Evolutionary conservation across 768 basidiomycete genomes (phyloP), one percentile per base, ranked within the genome.

Genomic region (Filobasidium wieringae): DNA sequence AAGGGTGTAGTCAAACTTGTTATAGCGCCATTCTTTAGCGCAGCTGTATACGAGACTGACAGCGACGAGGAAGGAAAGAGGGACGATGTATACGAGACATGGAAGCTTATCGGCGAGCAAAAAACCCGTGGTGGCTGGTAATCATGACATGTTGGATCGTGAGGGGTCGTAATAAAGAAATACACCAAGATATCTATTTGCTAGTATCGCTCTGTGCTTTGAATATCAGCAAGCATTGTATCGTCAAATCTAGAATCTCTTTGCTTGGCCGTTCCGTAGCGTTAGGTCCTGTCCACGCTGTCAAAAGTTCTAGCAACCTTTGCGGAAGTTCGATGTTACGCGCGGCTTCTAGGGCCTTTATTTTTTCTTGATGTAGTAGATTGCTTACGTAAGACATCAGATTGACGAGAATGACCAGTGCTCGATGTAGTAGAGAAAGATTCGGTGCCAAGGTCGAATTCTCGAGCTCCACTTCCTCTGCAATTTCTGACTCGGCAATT

Each of bases 391-490:
- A 80, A 15, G 76, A 61, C 78, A 77, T 72, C 39, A 91, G 70
- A 67, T 88, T 89, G 34, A 78, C 76, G 24, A 84, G 74, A 66
- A 85, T 86, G n/a, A 88, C 79, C 0, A 86, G 79, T 0, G 84
- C 88, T 27, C 91, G 82, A 69, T 89, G 84, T 11, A 85, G 78
- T 37, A 90, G 78, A 9, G 85, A 86, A 0, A 80, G 76, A 51
- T 74, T 61, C 7, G 68, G 66, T 4, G 62, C 60, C 1, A 54
- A 54, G 4, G 67, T 62, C 37, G 68, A 65, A 2, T 67, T 55
- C 30, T 62, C 54, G 14, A 67, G 58, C 6, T 39, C 39, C 26
- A 66, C 64, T 19, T 61, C 67, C 4, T 55, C 60, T 5, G 57
- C 60, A 7, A 75, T n/a, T 77, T n/a, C 66, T 66, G 2, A 59